Evolutionary conservation across 345 rosid genomes (phyloP), one percentile per base, ranked within the genome.

Genomic region (Boechera stricta): DNA sequence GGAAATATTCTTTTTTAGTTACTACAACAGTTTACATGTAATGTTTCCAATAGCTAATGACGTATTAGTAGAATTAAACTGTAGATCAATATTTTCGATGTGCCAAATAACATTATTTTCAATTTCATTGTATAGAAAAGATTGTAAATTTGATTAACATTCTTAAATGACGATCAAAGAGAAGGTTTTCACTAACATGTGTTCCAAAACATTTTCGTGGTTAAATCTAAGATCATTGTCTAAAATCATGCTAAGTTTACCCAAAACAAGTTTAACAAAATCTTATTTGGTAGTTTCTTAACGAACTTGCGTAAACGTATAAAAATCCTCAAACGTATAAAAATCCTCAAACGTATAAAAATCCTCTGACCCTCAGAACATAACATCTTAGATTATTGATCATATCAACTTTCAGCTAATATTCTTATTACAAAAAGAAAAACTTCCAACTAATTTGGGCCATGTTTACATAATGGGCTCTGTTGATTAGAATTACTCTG

Each of bases 401-500:
- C 58, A 53, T 26, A 53, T 4, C 59, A 45, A 15, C 51, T 45
- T 42, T 4, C 15, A 53, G 26, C 32, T 53, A 10, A 10, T 10
- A 4, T 24, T 21, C 31, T 52, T 24, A 53, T 26, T 24, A 4
- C 4, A 24, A 26, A 10, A 47, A 47, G 4, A 21, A 9, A 10
- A 0, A 21, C 7, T 44, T 64, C 7, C 32, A 67, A 21, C 41
- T 44, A 65, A n/a, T 31, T 10, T 55, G 73, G 63, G 52, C 64
- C 52, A 55, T 10, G 16, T 35, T 28, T 6, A 55, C 10, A 69
- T 9, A 29, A 29, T 42, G 11, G 18, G 64, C 32, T 41, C 39
- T 55, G 28, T 69, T 69, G 16, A 54, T 59, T 67, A 67, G 59
- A 18, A 16, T 10, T 16, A 61, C 15, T 21, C 24, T 21, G 24